Evolutionary conservation across 2,329 filamentous ascomycete species (phyloP), one percentile per base, ranked within the genome.

Genomic region (Allantophomopsis cytisporea): DNA sequence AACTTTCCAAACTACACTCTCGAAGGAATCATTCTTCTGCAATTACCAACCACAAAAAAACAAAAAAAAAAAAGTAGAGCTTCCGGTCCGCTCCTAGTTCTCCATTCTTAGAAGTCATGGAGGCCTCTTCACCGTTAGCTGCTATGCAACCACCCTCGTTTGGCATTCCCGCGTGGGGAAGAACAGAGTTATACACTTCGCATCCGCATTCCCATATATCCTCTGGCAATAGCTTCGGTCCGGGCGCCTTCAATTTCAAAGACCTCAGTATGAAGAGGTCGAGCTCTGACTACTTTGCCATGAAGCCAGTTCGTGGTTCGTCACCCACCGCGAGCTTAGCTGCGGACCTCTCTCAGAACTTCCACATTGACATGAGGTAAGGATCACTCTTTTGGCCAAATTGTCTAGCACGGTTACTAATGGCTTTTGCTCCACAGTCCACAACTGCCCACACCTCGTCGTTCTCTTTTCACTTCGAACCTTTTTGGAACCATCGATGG

Each of bases 331-430:
- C 86, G 39, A 94, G 85, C 55, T 67, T 98, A 50, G 89, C 88
- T 33, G 88, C 87, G 45, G 91, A 98, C 62, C 71, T 96, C 52
- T 95, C 88, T 42, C 87, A 94, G 58, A 98, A 96, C 66, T 94
- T 96, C 59, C 83, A 89, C 57, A 83, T 96, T 58, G 88, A 95
- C 61, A 86, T 82, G 55, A 95, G 88, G 89, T 95, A 68, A 50
- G 72, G 30, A 39, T 20, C 15, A 8, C 31, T 13, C 16, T 31
- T 37, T 15, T 31, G 18, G 8, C 18, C 20, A 16, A 5, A 17
- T 18, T 33, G 32, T 31, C 18, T 30, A 13, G 37, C 17, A 35
- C 35, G 47, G 55, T 40, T 31, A 31, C 12, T 37, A 41, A 28
- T 14, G 5, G 23, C n/a, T n/a, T 12, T 28, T 28, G 23, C 23